Conservation (phyloP, 441 rosid genomes). For the Pelargonium australe region DNA sequence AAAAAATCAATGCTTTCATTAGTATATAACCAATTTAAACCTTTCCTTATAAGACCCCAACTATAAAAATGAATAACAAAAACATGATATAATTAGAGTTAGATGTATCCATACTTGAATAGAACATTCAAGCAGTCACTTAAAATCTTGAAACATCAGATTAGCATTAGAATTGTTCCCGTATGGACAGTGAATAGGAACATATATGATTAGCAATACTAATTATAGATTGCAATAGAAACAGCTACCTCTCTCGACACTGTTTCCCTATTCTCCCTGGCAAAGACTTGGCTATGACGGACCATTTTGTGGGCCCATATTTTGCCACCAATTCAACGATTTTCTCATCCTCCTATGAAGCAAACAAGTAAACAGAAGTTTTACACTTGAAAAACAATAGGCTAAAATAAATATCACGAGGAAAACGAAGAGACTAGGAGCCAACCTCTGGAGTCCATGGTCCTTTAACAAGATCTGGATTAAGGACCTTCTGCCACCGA, state of each 20-base stretch:
- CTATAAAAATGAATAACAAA: too few species aligned
- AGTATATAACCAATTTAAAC: neutral
- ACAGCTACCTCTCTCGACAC: constrained; percentile 82
- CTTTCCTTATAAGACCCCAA: too few species aligned
- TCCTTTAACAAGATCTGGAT: constrained; percentile 95
- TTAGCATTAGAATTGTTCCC: constrained; percentile 1
- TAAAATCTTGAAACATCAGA: neutral
- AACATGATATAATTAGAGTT: too few species aligned
- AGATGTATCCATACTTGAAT: neutral
- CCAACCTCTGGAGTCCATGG: constrained; percentile 97
- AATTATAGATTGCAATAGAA: constrained; percentile 1
- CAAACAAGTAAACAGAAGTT: constrained; percentile 12
- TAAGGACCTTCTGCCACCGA: constrained; percentile 98
- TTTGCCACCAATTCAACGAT: constrained; percentile 64
- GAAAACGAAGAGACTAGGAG: constrained; percentile 7
- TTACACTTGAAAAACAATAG: constrained; percentile 6
- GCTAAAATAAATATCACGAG: constrained; percentile 19
- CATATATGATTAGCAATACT: neutral
- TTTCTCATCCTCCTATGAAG: constrained; percentile 80
- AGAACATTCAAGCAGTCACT: constrained; percentile 1
- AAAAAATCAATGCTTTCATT: constrained; percentile 11
- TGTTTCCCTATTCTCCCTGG: constrained; percentile 99
- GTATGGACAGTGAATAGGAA: neutral
- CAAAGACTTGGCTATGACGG: constrained; percentile 79
- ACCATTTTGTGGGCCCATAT: constrained; percentile 94